Evolutionary conservation across 768 basidiomycete species (phyloP).

Genomic region (Butyriboletus loyo): DNA sequence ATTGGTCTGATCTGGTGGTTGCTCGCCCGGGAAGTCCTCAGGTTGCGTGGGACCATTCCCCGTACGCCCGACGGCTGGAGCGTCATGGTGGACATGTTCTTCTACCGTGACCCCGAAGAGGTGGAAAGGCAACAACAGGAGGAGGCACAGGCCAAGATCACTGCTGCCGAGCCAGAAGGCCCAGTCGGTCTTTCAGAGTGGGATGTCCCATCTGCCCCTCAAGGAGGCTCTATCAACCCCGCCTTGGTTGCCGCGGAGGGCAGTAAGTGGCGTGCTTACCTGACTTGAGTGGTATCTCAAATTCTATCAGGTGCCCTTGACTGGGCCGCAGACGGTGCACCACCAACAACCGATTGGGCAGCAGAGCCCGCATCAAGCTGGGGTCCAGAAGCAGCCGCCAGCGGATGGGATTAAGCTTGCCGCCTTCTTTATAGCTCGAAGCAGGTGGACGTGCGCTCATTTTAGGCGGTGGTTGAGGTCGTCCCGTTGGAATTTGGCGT

Average conservation of each 20-base stretch:
- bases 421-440: background rate
- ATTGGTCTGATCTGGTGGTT: constrained; percentile 99
- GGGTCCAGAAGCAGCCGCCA: constrained; percentile 32
- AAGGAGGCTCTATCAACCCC: constrained; percentile 74
- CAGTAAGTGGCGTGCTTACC: constrained; percentile 32
- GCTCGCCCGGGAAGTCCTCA: constrained; percentile 94
- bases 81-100: constrained; percentile 99
- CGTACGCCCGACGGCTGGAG: constrained; percentile 93
- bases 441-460: constrained; percentile 1
- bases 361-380: constrained; percentile 62
- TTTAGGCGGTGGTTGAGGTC: background rate
- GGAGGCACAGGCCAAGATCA: constrained; percentile 80
- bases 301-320: constrained; percentile 61
- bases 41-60: constrained; percentile 90
- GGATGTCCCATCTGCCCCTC: constrained; percentile 69
- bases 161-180: constrained; percentile 54
- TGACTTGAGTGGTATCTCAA: background rate
- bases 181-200: constrained; percentile 61
- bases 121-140: constrained; percentile 97
- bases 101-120: constrained; percentile 99
- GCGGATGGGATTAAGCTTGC: constrained; percentile 29
- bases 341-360: constrained; percentile 73
- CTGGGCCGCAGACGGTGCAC: constrained; percentile 71
- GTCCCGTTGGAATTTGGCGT: constrained; percentile 6
- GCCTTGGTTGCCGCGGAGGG: constrained; percentile 64